Base-by-base conservation (phyloP, 1,284 basidiomycete species). In the Moesziomyces parantarcticus region DNA sequence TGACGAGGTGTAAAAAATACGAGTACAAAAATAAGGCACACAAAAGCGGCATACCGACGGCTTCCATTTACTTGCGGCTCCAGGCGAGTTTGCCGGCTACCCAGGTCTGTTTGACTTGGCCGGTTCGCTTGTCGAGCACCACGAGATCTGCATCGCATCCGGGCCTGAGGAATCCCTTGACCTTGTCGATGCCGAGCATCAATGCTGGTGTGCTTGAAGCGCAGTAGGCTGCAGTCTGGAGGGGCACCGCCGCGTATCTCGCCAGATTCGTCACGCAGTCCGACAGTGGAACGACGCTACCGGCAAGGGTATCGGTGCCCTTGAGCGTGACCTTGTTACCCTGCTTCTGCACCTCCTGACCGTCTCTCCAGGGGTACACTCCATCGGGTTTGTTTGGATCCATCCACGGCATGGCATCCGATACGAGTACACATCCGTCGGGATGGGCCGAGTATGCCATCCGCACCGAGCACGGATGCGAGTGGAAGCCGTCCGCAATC, bases 401-500 rank as follows among this genome's bases (percentile, higher is more conserved):
- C 49, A 96, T 87, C 75, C 93, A 90, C 76, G 91, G 91, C 89
- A 92, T 91, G 3, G 92, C 92, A 85, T 96, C 93, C 0, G 92
- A 94, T 53, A 95, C 91, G 40, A 96, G 86, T 43, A 96, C 89
- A 78, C 93, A 95, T 0, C 92, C 91, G 13, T 92, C 90, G 1
- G 91, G 90, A 76, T 90, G 90, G 0, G 91, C 88, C 39, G 89
- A 89, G 83, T 94, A 94, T 1, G 93, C 93, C 63, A 95, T 86
- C 76, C 92, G 87, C 54, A 95, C 92, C 46, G 92, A 92, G 84
- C 93, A 92, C 5, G 93, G 93, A 84, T 95, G 93, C 25, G 89
- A 92, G 83, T 96, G 93, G 59, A 93, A 89, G 0, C 93, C 93
- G 81, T 96, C 93, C 13, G 93, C 92, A 66, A 96, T 96, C 63